Percentiles rank a stretch among this genome's conserved stretches.
Conservation (phyloP, 108 stramenopile species). For the Nitzschia inconspicua region DNA sequence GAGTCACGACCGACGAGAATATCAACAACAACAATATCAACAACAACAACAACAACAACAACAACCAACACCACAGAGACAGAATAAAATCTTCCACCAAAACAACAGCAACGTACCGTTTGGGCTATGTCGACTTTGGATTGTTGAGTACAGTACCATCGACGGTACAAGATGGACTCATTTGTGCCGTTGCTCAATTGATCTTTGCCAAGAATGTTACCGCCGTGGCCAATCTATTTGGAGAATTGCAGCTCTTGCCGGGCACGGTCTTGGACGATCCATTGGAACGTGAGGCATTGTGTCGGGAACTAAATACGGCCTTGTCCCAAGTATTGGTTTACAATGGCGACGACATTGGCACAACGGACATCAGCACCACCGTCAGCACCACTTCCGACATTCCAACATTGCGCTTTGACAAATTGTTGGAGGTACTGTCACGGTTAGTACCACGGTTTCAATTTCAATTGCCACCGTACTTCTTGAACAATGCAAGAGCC, state of each 20-base stretch:
- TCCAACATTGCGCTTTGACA: slow-evolving; percentile 71
- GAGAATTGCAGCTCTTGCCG: slow-evolving; percentile 68
- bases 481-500: slow-evolving; percentile 71
- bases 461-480: slow-evolving; percentile 74
- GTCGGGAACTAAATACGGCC: slow-evolving; percentile 40
- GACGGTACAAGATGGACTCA: slow-evolving; percentile 65
- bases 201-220: slow-evolving; percentile 62
- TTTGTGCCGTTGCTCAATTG: slow-evolving; percentile 71
- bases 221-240: slow-evolving; percentile 70
- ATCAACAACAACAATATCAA: neutral
- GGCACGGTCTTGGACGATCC: slow-evolving; percentile 47
- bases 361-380: neutral
- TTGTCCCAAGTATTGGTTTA: slow-evolving; percentile 48
- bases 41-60: no score
- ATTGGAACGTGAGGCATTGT: slow-evolving; percentile 40
- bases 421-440: slow-evolving; percentile 53
- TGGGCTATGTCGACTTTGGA: slow-evolving; percentile 77
- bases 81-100: no score
- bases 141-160: slow-evolving; percentile 54
- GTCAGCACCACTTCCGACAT: slow-evolving; percentile 30
- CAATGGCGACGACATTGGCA: neutral
- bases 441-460: slow-evolving; percentile 72
- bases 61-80: no score
- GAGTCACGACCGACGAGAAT: slow-evolving; percentile 16
- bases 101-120: slow-evolving; percentile 31